Evolutionary conservation across 495 filamentous ascomycete genomes (phyloP).

Genomic region (Aspergillus incahuasiensis): DNA sequence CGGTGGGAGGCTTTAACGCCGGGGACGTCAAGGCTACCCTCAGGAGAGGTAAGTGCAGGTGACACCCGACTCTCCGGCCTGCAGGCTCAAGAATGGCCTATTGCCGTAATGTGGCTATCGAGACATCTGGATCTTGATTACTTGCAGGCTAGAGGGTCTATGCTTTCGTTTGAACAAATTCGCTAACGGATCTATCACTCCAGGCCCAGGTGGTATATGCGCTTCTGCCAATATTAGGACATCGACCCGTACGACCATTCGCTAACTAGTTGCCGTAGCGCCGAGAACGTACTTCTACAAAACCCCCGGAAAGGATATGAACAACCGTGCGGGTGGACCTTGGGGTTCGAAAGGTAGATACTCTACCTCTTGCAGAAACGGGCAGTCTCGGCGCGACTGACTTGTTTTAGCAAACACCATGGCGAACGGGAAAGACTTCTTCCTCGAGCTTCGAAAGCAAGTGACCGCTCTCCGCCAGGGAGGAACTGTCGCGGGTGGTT

Average conservation of each 20-base stretch:
- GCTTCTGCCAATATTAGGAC: neutral
- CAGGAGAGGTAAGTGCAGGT: constrained; percentile 36
- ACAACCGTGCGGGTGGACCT: constrained; percentile 36
- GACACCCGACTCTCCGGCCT: no score
- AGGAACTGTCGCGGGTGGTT: constrained; percentile 41
- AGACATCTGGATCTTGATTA: no score
- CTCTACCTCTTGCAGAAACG: no score
- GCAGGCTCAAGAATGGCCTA: no score
- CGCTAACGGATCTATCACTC: neutral
- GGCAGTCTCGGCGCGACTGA: no score
- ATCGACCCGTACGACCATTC: constrained; percentile 3
- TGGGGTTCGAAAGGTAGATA: constrained; percentile 53
- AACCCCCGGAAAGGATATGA: constrained; percentile 34
- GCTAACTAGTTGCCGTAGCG: constrained; percentile 20
- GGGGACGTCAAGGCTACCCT: constrained; percentile 40
- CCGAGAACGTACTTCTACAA: constrained; percentile 38
- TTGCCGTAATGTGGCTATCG: no score
- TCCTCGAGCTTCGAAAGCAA: constrained; percentile 50
- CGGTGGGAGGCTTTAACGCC: constrained; percentile 46
- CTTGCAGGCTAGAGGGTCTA: no score
- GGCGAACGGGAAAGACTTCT: constrained; percentile 53
- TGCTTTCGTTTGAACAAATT: neutral
- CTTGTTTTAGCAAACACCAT: constrained; percentile 42
- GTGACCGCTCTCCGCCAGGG: constrained; percentile 39
- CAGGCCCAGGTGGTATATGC: constrained; percentile 28